These are phyloP conservation scores for Parsonsia alboflavescens DNA, from an alignment of 257 asterid species.

Conservation along the genomic window DNA sequence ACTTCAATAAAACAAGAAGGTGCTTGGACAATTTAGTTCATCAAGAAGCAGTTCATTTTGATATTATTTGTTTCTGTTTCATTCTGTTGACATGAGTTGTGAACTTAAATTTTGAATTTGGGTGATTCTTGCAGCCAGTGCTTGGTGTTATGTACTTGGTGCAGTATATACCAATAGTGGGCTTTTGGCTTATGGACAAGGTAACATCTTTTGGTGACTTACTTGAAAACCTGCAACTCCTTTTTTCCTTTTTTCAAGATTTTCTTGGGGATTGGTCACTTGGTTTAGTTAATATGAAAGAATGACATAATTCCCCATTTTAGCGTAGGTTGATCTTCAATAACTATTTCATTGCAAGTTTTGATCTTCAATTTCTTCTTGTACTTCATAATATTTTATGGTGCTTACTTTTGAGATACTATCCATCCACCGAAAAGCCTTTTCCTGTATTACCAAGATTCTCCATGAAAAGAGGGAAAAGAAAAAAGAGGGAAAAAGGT, in stretches of 20 bases:
- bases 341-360: background rate
- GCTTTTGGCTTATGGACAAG: constrained; percentile 99
- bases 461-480: background rate
- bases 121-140: constrained; percentile 69
- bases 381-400: background rate
- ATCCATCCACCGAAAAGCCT: background rate
- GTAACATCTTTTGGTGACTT: constrained; percentile 29
- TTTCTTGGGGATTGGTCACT: background rate
- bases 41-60: background rate
- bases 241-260: background rate
- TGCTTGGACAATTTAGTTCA: background rate
- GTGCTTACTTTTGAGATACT: background rate
- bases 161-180: constrained; percentile 78
- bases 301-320: no score
- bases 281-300: no score
- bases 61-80: background rate
- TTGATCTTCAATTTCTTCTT: background rate
- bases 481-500: background rate
- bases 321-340: no score
- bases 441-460: background rate
- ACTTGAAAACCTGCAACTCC: background rate
- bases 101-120: constrained; percentile 7
- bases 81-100: background rate
- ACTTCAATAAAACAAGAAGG: background rate
- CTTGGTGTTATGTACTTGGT: constrained; percentile 87